Evolutionary conservation across 495 filamentous ascomycete species (phyloP).

Genomic region (Astrothelium macrocarpum): DNA sequence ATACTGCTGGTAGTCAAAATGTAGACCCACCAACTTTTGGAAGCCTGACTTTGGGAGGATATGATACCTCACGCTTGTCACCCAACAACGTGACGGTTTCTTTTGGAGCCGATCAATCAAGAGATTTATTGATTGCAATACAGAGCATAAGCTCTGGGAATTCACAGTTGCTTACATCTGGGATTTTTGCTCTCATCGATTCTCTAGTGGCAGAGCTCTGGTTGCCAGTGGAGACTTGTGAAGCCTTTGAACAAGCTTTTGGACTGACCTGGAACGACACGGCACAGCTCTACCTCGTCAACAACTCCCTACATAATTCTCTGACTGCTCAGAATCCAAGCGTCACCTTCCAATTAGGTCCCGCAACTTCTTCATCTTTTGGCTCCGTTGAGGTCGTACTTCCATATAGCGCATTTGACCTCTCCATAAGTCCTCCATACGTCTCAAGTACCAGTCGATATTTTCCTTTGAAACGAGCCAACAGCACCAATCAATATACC

Average conservation of each 20-base stretch:
- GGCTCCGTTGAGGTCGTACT: conserved; percentile 18
- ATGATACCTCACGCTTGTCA: neutral
- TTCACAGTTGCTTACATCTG: neutral
- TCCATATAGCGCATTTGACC: conserved; percentile 28
- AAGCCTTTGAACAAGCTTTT: conserved; percentile 18
- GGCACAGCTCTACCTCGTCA: conserved; percentile 13
- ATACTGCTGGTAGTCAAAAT: conserved; percentile 33
- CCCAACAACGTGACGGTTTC: conserved; percentile 1
- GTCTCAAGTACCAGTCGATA: conserved; percentile 19
- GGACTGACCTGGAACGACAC: conserved; percentile 15
- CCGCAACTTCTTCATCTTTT: conserved; percentile 1
- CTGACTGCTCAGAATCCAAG: conserved; percentile 16
- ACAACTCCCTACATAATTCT: conserved; percentile 8
- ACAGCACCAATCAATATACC: conserved; percentile 20
- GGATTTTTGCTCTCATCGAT: conserved; percentile 11
- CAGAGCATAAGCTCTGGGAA: neutral
- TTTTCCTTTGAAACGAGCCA: conserved; percentile 24
- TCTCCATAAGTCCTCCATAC: conserved; percentile 10
- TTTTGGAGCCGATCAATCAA: neutral
- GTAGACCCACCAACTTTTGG: conserved; percentile 5
- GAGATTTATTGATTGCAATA: conserved; percentile 5
- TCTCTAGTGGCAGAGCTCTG: conserved; percentile 7
- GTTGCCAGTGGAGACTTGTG: conserved; percentile 3
- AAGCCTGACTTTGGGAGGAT: conserved; percentile 10
- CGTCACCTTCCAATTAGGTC: conserved; percentile 15